A percentile compares a stretch with the other conserved stretches of the same genome.
These are phyloP conservation scores for Calonectria ilicicola DNA, from an alignment of 2,329 filamentous ascomycete genomes.

Conservation along the genomic window DNA sequence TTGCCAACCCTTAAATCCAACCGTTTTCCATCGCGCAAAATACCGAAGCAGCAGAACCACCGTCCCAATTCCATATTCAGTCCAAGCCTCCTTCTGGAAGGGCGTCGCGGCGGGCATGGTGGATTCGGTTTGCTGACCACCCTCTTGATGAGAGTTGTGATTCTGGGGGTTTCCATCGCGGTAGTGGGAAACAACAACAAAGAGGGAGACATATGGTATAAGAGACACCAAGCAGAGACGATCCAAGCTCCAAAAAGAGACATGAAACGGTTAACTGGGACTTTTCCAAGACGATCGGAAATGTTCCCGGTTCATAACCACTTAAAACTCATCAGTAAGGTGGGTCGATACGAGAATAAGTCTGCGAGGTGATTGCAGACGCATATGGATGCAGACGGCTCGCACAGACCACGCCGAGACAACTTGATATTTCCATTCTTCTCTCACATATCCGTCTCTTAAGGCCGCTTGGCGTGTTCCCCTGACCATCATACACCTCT, in stretches of 20 bases:
- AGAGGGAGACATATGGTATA: slow-evolving; percentile 1
- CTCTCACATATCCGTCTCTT: slow-evolving; percentile 9
- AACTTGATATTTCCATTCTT: not conserved
- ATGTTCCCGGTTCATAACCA: slow-evolving; percentile 11
- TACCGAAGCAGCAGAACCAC: slow-evolving; percentile 53
- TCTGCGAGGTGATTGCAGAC: not conserved
- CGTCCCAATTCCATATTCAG: slow-evolving; percentile 55
- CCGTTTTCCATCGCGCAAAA: slow-evolving; percentile 51
- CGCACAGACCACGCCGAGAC: not conserved
- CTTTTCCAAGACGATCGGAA: slow-evolving; percentile 23
- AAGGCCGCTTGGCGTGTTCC: slow-evolving; percentile 22
- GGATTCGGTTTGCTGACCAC: not conserved
- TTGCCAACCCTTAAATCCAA: slow-evolving; percentile 54
- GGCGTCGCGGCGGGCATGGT: slow-evolving; percentile 48
- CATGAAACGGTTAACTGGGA: slow-evolving; percentile 8
- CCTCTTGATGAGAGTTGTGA: not conserved
- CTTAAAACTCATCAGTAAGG: slow-evolving; percentile 11
- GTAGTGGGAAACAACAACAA: not conserved
- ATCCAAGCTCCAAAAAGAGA: not conserved
- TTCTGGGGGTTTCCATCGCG: not conserved
- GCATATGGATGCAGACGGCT: not conserved
- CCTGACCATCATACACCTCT: slow-evolving; percentile 9
- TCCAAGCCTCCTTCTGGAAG: slow-evolving; percentile 58
- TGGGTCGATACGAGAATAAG: slow-evolving; percentile 9
- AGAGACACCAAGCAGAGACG: not conserved